Evolutionary conservation across 805 yeast genomes (phyloP), one percentile per base, ranked within the genome.

Genomic region (Candida germanica): DNA sequence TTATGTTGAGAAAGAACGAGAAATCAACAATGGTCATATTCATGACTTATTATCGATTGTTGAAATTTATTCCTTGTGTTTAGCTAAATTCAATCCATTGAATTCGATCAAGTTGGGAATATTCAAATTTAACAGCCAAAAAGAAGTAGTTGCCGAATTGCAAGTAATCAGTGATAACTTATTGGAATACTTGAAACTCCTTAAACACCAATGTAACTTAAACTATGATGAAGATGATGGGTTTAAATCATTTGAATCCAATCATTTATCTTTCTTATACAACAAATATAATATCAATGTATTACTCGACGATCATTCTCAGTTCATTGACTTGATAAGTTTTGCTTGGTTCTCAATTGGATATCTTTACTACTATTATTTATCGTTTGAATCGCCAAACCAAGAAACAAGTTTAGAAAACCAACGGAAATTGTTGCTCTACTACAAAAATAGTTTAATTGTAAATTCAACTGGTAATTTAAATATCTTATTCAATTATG

Each of bases 291-390:
- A 67, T 44, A 49, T 53, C 12, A 61, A 62, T 36, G 35, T 64
- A 12, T 39, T 61, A 11, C 42, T 54, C 20, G 35, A 43, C 4
- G 65, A 60, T 38, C 43, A 42, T 29, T 53, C 62, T 4, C 52
- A 46, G 13, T 50, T 62, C 12, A 47, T 57, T 21, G 50, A 50
- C 26, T 43, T 56, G 15, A 43, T 66, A 14, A 26, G 32, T 12
- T 58, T 69, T 2, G 49, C 46, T 37, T 67, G 72, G 72, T 56
- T 37, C 33, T 41, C 66, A 2, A 43, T 68, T 21, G 72, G 71
- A 6, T 47, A 53, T 31, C 57, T 47, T 35, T 38, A 54, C 42
- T 51, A 55, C 38, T 63, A 54, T 35, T 40, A 55, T 31, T 47
- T 64, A 7, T 49, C 51, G 1, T 52, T 50, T 38, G 54, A 48